These are phyloP conservation scores for Phialophora chinensis DNA, from an alignment of 2,329 filamentous ascomycete genomes.

Conservation along the genomic window DNA sequence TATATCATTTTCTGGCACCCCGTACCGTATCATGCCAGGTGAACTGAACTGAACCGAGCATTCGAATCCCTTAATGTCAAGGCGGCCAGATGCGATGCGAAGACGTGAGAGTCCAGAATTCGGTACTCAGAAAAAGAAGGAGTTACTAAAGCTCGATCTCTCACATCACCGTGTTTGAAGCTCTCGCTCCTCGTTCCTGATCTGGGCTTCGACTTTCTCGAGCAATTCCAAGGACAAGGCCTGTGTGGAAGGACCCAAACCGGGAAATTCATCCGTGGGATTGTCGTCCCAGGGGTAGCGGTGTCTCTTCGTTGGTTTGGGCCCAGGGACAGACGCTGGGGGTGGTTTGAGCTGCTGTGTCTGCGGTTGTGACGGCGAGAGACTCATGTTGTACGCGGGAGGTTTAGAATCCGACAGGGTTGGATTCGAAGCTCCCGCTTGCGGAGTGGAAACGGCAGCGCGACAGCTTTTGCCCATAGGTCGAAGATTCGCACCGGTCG, in stretches of 20 bases:
- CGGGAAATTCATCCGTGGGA: slow-evolving; percentile 26
- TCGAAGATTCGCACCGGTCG: background rate
- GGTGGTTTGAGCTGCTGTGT: background rate
- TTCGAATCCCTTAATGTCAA: background rate
- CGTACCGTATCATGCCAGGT: background rate
- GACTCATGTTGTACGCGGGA: background rate
- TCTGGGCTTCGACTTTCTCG: slow-evolving; percentile 27
- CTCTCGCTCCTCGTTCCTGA: background rate
- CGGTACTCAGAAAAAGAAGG: background rate
- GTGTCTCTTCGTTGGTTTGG: background rate
- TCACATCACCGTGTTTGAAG: background rate
- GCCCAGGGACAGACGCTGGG: background rate
- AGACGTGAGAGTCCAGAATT: background rate
- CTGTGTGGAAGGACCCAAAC: slow-evolving; percentile 32
- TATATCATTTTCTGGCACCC: background rate
- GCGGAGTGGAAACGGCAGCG: background rate
- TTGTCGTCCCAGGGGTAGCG: slow-evolving; percentile 18
- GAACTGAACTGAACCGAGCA: background rate
- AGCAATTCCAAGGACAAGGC: slow-evolving; percentile 30
- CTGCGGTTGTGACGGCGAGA: background rate
- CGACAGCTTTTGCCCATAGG: background rate
- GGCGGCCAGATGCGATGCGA: background rate
- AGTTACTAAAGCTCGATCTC: background rate
- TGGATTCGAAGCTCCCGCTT: background rate
- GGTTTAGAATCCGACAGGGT: too few species aligned